Evolutionary conservation across 129 eudicot genomes (phyloP), one percentile per base, ranked within the genome.

Genomic region (Escallonia herrerae): DNA sequence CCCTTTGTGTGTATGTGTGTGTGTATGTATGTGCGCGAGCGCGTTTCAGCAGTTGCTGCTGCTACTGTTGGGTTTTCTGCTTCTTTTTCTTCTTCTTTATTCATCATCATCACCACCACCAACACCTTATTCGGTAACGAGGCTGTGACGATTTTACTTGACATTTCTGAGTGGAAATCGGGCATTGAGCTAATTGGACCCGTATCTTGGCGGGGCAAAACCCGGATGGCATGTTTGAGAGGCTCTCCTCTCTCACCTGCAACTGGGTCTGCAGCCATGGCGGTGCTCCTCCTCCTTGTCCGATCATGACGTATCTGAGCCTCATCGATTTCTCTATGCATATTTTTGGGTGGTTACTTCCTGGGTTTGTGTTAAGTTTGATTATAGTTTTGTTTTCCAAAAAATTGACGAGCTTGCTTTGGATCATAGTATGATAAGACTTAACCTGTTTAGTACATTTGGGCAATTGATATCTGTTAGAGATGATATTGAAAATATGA

Each of bases 201-300:
- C 68, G 86, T 72, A 76, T 59, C 81, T 81, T 81, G 86, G 82
- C 76, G 8, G 49, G 85, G 79, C 67, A 43, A 43, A 72, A 38
- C 42, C 65, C 73, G 38, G 50, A 46, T 46, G 6, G 50, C 10
- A 41, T 9, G 53, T 40, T 62, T 62, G 11, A 10, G 59, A 48
- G 33, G 33, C 5, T 58, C 11, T 58, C 9, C 41, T 22, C 68
- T 43, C 63, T 57, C 37, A n/a, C 6, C 6, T 46, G 50, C 50
- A 46, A 46, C 50, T 46, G 50, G 50, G 50, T 46, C 9, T 46
- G 50, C 50, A 46, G 50, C 50, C 50, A 46, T 46, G 50, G 50
- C 50, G 50, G 50, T 46, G 6, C 9, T 9, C 50, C 6, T 40
- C 10, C 48, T 56, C 40, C 60, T 40, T 54, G 40, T 7, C 59